phyloP scores from a whole-genome alignment of 176 grass and related monocot genomes.

The Pontederia paniculata region DNA sequence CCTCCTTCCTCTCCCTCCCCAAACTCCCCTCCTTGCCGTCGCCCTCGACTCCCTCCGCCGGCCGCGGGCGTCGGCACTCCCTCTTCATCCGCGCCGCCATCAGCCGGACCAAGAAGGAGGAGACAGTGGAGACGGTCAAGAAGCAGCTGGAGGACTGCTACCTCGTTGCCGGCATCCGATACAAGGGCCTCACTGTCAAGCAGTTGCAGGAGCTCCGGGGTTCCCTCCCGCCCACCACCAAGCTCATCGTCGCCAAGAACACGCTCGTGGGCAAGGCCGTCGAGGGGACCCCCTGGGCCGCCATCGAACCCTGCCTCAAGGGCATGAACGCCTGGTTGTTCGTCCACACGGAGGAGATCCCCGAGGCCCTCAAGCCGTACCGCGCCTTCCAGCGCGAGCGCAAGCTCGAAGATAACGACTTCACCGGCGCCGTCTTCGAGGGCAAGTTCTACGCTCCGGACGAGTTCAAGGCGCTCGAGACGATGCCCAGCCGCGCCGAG shows the following conservation, averaged over 20 bases:
- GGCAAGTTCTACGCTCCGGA: conserved; percentile 75
- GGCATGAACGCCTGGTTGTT: conserved; percentile 99
- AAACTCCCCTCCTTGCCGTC: neutral
- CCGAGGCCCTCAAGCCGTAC: conserved; percentile 65
- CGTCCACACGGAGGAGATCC: conserved; percentile 96
- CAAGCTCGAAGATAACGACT: conserved; percentile 74
- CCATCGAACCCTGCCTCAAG: conserved; percentile 52
- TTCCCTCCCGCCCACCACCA: conserved; percentile 35
- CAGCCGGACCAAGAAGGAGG: conserved; percentile 36
- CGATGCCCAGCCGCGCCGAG: conserved; percentile 73
- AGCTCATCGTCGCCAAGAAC: conserved; percentile 82
- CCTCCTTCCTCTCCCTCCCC: too few species aligned
- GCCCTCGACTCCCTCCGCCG: conserved; percentile 32
- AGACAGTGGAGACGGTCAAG: conserved; percentile 38
- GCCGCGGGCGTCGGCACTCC: conserved; percentile 40
- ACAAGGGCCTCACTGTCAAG: conserved; percentile 72
- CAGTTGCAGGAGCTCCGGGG: conserved; percentile 76
- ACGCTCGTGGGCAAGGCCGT: conserved; percentile 66
- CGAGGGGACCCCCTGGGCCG: conserved; percentile 70
- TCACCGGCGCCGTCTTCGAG: conserved; percentile 87
- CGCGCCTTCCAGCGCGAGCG: conserved; percentile 86
- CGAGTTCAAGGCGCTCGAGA: conserved; percentile 69
- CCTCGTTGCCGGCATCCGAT: conserved; percentile 74
- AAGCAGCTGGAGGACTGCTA: conserved; percentile 66
- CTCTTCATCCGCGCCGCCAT: conserved; percentile 37